A percentile compares a stretch with the other conserved stretches of the same genome.
Conservation (phyloP, 2,329 filamentous ascomycete genomes). For the Rhinocladiella mackenziei region DNA sequence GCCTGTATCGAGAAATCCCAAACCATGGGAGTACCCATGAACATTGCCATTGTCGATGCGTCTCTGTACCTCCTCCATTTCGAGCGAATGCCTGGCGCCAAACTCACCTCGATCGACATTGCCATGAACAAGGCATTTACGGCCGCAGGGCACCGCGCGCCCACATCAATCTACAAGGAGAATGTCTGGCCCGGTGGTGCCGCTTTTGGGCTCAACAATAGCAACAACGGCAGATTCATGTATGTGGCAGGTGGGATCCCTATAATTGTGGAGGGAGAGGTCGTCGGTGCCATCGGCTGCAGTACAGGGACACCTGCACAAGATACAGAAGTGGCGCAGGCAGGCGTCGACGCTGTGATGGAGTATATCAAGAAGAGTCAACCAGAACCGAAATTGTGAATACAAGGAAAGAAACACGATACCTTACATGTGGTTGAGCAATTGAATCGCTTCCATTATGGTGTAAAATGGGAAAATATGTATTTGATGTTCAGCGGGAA, state of each 20-base stretch:
- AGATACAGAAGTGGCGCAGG: slow-evolving; percentile 52
- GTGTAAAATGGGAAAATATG: too few species aligned
- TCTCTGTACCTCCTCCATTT: slow-evolving; percentile 38
- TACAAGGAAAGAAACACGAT: not conserved
- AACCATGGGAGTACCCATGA: slow-evolving; percentile 29
- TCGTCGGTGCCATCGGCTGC: slow-evolving; percentile 54
- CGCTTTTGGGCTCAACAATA: slow-evolving; percentile 47
- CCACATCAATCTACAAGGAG: slow-evolving; percentile 52
- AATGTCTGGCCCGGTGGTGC: slow-evolving; percentile 51
- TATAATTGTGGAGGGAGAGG: slow-evolving; percentile 46
- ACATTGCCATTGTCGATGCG: slow-evolving; percentile 31
- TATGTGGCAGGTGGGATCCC: slow-evolving; percentile 54
- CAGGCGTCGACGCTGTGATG: slow-evolving; percentile 49
- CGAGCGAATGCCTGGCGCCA: slow-evolving; percentile 50
- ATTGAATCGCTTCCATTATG: too few species aligned
- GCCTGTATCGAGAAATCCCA: slow-evolving; percentile 25
- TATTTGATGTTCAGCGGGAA: too few species aligned
- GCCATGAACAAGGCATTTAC: slow-evolving; percentile 52
- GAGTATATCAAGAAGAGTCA: slow-evolving; percentile 33
- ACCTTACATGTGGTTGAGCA: too few species aligned
- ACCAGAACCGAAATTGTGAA: slow-evolving; percentile 43
- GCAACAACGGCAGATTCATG: slow-evolving; percentile 53
- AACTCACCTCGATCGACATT: slow-evolving; percentile 55
- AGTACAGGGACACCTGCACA: slow-evolving; percentile 53
- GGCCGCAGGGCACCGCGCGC: slow-evolving; percentile 51